These are phyloP conservation scores for Cystobasidiaceae sp. DNA, from an alignment of 1,284 basidiomycete species.

Conservation along the genomic window DNA sequence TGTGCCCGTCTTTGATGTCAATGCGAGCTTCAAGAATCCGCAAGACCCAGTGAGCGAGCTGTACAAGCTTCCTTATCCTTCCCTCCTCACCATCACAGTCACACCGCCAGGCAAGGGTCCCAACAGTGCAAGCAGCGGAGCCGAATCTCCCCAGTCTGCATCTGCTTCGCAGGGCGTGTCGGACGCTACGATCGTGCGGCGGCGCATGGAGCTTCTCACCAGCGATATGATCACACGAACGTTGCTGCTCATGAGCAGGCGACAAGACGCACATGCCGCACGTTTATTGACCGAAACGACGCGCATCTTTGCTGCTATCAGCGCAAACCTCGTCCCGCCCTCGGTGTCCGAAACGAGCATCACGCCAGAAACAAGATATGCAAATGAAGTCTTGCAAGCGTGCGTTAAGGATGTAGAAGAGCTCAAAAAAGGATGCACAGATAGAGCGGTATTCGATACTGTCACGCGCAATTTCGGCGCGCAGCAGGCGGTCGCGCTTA, in stretches of 20 bases:
- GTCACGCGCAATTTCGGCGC: slow-evolving; percentile 88
- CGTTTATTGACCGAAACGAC: slow-evolving; percentile 83
- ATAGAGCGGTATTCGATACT: slow-evolving; percentile 74
- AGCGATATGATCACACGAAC: slow-evolving; percentile 92
- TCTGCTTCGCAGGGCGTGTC: slow-evolving; percentile 48
- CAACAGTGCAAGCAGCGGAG: background rate
- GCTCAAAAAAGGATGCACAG: slow-evolving; percentile 75
- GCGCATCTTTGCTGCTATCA: slow-evolving; percentile 59
- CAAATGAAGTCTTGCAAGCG: slow-evolving; percentile 46
- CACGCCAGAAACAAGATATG: slow-evolving; percentile 56
- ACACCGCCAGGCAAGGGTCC: slow-evolving; percentile 56
- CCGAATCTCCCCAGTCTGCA: slow-evolving; percentile 29
- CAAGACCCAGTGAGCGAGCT: slow-evolving; percentile 65
- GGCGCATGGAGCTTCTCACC: slow-evolving; percentile 85
- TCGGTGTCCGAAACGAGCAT: slow-evolving; percentile 58
- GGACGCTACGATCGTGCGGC: slow-evolving; percentile 79
- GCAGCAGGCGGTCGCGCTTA: slow-evolving; percentile 85
- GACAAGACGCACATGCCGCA: slow-evolving; percentile 78
- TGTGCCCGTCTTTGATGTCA: slow-evolving; percentile 63
- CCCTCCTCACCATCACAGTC: slow-evolving; percentile 80
- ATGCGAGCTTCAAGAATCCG: slow-evolving; percentile 87
- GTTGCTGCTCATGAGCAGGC: slow-evolving; percentile 76
- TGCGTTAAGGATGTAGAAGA: slow-evolving; percentile 78
- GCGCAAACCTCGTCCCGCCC: slow-evolving; percentile 28
- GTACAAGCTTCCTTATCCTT: slow-evolving; percentile 76